Evolutionary conservation across 371 early-diverging fungal species (phyloP).

Genomic region (Apophysomyces elegans): DNA sequence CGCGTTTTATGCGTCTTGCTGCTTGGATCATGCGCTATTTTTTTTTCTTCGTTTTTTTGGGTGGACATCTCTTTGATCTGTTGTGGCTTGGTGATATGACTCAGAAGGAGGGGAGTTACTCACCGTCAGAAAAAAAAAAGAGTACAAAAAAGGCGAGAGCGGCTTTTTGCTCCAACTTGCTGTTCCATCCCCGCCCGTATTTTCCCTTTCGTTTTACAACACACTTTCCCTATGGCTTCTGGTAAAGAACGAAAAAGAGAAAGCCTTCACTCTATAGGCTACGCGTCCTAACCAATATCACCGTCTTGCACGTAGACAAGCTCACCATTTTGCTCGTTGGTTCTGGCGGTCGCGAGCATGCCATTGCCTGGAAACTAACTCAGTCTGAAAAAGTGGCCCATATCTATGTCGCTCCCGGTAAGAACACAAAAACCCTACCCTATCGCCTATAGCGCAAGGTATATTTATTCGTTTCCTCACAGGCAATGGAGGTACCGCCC

Average conservation of each 20-base stretch:
- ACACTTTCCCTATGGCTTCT: constrained; percentile 2
- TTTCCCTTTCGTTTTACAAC: not conserved
- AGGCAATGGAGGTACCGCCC: constrained; percentile 96
- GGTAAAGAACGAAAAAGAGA: no score
- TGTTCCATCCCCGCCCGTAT: constrained; percentile 1
- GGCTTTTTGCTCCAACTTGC: not conserved
- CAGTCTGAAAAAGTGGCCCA: constrained; percentile 76
- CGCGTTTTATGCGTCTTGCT: no score
- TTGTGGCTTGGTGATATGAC: constrained; percentile 11
- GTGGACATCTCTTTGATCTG: not conserved
- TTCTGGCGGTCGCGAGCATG: constrained; percentile 96
- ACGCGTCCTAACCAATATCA: not conserved
- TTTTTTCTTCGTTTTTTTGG: no score
- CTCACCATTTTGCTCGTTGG: constrained; percentile 89
- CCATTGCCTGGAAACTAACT: constrained; percentile 91
- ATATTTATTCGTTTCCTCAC: constrained; percentile 8
- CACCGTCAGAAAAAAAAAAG: not conserved
- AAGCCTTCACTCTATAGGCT: not conserved
- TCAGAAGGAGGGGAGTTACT: not conserved
- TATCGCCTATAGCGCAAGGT: not conserved
- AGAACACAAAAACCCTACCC: not conserved
- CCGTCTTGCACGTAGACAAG: constrained; percentile 40
- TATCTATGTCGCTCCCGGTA: constrained; percentile 94
- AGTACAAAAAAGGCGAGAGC: constrained; percentile 2
- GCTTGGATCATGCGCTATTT: no score